Percentiles rank a stretch among this genome's conserved stretches.
These are phyloP conservation scores for Penicillium sp. DNA, from an alignment of 2,329 filamentous ascomycete genomes.

Conservation along the genomic window DNA sequence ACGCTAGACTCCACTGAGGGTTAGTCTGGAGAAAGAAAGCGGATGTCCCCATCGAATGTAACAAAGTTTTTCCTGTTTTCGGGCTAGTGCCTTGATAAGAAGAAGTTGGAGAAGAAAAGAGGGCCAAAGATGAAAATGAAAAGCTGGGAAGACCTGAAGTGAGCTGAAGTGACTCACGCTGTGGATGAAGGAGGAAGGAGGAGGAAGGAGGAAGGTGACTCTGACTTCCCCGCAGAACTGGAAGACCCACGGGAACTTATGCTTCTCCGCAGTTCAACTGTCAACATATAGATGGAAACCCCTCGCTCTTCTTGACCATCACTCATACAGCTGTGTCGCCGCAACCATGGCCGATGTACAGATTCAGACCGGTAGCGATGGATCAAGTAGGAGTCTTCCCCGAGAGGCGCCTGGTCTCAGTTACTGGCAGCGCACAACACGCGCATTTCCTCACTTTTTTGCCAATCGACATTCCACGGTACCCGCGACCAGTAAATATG, in stretches of 20 bases:
- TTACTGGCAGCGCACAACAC: conserved; percentile 36
- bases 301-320: no score
- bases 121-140: neutral
- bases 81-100: neutral
- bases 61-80: neutral
- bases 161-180: no score
- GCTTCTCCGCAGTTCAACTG: neutral
- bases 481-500: conserved; percentile 15
- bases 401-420: conserved; percentile 36
- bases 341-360: no score
- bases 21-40: neutral
- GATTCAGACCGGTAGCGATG: neutral
- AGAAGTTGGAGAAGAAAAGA: neutral
- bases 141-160: no score
- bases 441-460: conserved; percentile 20
- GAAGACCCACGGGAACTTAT: no score
- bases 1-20: neutral
- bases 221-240: no score
- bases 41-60: neutral
- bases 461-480: conserved; percentile 11
- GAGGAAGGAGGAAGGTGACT: neutral
- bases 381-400: conserved; percentile 26
- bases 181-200: no score
- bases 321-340: no score
- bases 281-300: neutral